Evolutionary conservation across 1,284 basidiomycete species (phyloP), one percentile per base, ranked within the genome.

Genomic region (Malassezia obtusa): DNA sequence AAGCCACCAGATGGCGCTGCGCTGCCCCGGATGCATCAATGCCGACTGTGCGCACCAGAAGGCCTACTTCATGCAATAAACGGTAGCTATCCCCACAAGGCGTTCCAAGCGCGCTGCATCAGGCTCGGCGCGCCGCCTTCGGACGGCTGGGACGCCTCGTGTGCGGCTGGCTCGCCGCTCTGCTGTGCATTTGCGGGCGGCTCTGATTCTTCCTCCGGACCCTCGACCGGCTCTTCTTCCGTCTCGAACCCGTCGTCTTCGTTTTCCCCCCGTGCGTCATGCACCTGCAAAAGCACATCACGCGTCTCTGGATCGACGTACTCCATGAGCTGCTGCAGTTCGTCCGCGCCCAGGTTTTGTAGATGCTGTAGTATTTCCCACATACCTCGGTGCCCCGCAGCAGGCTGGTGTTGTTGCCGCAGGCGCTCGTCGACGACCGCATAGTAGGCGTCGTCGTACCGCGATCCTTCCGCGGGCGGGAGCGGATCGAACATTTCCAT

Each of bases 11-110:
- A 79, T 98, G 77, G 79, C 79, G 24, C 79, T 98, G 51, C 81
- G 91, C 49, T 98, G 92, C 77, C 94, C 90, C 1, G 88, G 88
- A 1, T 98, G 92, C 77, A 86, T 81, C 43, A 95, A 90, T 71
- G 81, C 82, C 40, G 85, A 84, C 30, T 98, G 92, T 74, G 84
- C 79, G 12, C 79, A 85, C 61, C 86, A 89, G 62, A 98, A 96
- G 77, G 79, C 78, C 52, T 98, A 89, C 85, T 87, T 98, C 52
- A 7, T 46, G 11, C 26, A 36, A 8, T 12, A 40, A 10, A 45
- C 24, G n/a, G 21, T 45, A 45, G 28, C 43, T 45, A 45, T 43
- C 53, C 49, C 48, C 49, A 56, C 21, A 46, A 22, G 4, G 53
- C 48, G 31, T 47, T 50, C 52, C 52, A 55, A 15, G 43, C 40